Percentiles rank a stretch among this genome's conserved stretches.
phyloP scores from a whole-genome alignment of 495 filamentous ascomycete species.

The Trichoderma asperelloides region DNA sequence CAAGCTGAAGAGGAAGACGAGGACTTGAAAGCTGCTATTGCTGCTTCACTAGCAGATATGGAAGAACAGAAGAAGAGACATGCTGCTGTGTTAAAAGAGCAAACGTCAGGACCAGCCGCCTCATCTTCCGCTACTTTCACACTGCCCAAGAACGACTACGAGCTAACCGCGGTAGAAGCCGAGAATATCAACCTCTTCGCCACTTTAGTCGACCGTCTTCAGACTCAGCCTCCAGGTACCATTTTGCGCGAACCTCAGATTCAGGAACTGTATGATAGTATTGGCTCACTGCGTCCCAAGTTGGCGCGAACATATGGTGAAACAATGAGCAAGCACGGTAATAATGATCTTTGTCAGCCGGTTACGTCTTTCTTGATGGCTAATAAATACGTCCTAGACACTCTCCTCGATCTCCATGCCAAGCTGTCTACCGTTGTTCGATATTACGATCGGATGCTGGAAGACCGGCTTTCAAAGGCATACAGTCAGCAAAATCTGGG shows the following conservation, averaged over 20 bases:
- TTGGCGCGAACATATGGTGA: conserved; percentile 94
- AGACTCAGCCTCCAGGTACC: conserved; percentile 90
- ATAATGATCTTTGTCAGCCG: neutral
- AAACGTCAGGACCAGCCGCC: conserved; percentile 38
- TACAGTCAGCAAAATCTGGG: conserved; percentile 71
- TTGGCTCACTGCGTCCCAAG: conserved; percentile 84
- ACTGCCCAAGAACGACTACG: conserved; percentile 81
- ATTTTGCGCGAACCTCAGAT: conserved; percentile 94
- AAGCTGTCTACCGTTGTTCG: conserved; percentile 94
- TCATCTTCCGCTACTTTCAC: conserved; percentile 31
- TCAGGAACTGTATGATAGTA: conserved; percentile 95
- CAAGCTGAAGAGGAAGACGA: conserved; percentile 76
- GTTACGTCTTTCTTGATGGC: neutral
- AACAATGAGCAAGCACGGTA: conserved; percentile 99
- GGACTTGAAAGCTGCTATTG: conserved; percentile 91
- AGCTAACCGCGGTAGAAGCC: conserved; percentile 85
- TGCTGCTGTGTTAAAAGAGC: conserved; percentile 69
- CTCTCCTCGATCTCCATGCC: conserved; percentile 84
- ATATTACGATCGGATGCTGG: conserved; percentile 98
- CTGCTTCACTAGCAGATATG: conserved; percentile 94
- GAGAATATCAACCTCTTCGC: conserved; percentile 97
- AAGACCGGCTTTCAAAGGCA: conserved; percentile 85
- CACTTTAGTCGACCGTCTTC: conserved; percentile 86
- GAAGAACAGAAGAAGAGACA: conserved; percentile 94
- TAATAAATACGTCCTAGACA: conserved; percentile 38